Evolutionary conservation across 257 asterid genomes (phyloP).

Genomic region (Penstemon davidsonii): DNA sequence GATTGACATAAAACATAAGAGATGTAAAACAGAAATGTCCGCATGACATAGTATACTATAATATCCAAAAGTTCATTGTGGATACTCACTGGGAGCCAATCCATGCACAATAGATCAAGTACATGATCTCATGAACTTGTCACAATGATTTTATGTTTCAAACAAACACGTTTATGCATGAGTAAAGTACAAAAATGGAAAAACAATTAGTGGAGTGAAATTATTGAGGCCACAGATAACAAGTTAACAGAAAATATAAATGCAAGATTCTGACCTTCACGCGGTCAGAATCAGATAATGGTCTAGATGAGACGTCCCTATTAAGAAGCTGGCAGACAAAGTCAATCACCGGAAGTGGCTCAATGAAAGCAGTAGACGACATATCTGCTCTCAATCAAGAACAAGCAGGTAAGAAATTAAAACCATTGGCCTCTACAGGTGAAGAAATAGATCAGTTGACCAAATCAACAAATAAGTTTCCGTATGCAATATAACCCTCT

Average conservation of each 20-base stretch:
- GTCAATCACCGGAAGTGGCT: slow-evolving; percentile 87
- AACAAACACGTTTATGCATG: too few species aligned
- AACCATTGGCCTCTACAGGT: neutral
- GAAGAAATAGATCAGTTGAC: neutral
- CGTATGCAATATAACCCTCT: too few species aligned
- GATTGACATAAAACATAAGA: slow-evolving; percentile 2
- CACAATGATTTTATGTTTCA: too few species aligned
- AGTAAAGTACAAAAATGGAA: too few species aligned
- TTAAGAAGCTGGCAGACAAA: slow-evolving; percentile 83
- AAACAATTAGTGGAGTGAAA: too few species aligned
- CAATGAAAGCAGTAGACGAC: slow-evolving; percentile 97
- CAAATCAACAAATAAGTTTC: too few species aligned
- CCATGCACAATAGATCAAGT: too few species aligned
- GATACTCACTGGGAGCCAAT: too few species aligned
- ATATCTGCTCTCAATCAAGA: slow-evolving; percentile 58
- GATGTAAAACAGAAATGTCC: neutral
- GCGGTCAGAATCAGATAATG: slow-evolving; percentile 90
- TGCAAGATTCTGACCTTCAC: slow-evolving; percentile 59
- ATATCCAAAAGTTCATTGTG: too few species aligned
- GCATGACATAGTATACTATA: neutral
- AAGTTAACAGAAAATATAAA: neutral
- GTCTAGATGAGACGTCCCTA: slow-evolving; percentile 73
- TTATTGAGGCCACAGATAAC: too few species aligned
- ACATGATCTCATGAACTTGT: too few species aligned
- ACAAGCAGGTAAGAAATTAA: neutral